A percentile compares a stretch with the other conserved stretches of the same genome.
Conservation (phyloP, 2,329 filamentous ascomycete genomes). For the Ophiostoma himal-ulmi region DNA sequence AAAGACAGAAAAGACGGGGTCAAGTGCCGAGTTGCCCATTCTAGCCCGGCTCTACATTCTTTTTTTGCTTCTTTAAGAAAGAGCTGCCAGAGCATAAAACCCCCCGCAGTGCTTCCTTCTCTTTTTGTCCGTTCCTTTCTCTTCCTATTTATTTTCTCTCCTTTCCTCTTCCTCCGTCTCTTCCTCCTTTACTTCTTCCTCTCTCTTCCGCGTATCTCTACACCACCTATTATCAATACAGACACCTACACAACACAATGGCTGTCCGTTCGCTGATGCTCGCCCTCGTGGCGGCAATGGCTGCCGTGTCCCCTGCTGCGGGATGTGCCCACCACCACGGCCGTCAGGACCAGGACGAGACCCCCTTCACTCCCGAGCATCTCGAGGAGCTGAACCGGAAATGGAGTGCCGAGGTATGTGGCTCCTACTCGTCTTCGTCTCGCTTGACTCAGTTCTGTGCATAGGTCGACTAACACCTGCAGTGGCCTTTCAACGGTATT, state of each 20-base stretch:
- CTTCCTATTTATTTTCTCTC: slow-evolving; percentile 4
- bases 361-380: slow-evolving; percentile 46
- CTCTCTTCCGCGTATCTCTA: background rate
- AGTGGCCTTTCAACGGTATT: slow-evolving; percentile 67
- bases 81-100: background rate
- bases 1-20: slow-evolving; percentile 1
- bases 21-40: background rate
- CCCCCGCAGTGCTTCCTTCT: slow-evolving; percentile 8
- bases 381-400: slow-evolving; percentile 49
- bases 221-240: background rate
- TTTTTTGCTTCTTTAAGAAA: background rate
- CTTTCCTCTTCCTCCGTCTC: background rate
- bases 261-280: slow-evolving; percentile 21
- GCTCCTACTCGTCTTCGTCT: background rate
- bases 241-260: slow-evolving; percentile 6
- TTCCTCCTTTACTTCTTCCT: background rate
- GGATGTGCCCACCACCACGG: slow-evolving; percentile 28
- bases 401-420: slow-evolving; percentile 52
- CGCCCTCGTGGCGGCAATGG: slow-evolving; percentile 20
- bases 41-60: background rate
- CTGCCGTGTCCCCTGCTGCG: slow-evolving; percentile 17
- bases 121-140: background rate
- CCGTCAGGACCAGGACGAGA: slow-evolving; percentile 34
- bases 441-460: background rate
- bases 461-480: background rate